A percentile compares a stretch with the other conserved stretches of the same genome.
Conservation (phyloP, 768 basidiomycete species). For the Cantharellus anzutake region DNA sequence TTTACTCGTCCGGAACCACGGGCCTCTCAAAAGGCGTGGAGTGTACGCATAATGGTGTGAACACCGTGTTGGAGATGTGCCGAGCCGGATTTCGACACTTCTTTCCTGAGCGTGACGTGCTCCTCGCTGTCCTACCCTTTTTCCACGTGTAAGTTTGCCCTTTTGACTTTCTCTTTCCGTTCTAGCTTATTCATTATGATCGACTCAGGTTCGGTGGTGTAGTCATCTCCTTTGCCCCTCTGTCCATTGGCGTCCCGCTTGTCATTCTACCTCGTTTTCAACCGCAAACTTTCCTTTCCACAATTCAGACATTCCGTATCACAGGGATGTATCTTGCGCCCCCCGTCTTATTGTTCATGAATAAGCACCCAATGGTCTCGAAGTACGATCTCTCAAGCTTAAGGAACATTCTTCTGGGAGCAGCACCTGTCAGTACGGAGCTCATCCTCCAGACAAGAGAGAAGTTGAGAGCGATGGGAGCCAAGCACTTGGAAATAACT, state of each 20-base stretch:
- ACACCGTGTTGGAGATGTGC: background rate
- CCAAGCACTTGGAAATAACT: background rate
- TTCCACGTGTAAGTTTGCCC: constrained; percentile 6
- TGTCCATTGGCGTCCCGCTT: constrained; percentile 13
- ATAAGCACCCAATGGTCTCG: constrained; percentile 35
- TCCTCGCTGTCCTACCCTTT: background rate
- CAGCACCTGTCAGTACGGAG: constrained; percentile 39
- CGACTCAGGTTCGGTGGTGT: background rate
- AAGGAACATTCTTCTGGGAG: constrained; percentile 43
- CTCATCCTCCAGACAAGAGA: background rate
- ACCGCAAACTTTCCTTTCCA: constrained; percentile 41
- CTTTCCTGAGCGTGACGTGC: background rate
- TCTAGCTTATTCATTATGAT: background rate
- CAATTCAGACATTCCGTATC: constrained; percentile 45
- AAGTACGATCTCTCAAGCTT: constrained; percentile 49
- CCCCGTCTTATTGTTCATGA: constrained; percentile 58
- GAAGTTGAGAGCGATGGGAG: background rate
- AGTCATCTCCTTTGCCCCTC: background rate
- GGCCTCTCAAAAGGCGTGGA: constrained; percentile 57
- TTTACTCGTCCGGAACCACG: constrained; percentile 35
- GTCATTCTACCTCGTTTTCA: constrained; percentile 39
- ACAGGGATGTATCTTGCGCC: constrained; percentile 45
- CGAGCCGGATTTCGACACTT: background rate
- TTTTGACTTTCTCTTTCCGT: background rate
- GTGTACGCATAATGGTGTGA: constrained; percentile 6